Conservation (phyloP, 257 asterid species). For the Eustoma russellianum region DNA sequence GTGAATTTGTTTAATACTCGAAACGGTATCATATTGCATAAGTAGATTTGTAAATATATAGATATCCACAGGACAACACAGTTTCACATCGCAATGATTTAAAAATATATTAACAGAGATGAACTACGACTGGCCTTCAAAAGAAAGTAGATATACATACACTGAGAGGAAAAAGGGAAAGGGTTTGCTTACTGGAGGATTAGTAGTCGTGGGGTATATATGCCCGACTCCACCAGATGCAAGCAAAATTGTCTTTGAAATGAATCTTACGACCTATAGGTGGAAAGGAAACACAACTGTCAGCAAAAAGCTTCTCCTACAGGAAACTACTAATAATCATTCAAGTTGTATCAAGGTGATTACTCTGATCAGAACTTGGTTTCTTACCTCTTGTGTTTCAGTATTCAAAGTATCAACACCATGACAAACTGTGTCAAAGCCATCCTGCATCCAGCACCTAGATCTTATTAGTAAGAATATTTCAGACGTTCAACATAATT, state of each 20-base stretch:
- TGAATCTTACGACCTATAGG: constrained; percentile 78
- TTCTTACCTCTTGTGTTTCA: constrained; percentile 66
- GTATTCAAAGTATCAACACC: constrained; percentile 86
- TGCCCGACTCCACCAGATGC: constrained; percentile 99
- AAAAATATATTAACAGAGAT: no score
- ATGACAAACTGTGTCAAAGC: constrained; percentile 63
- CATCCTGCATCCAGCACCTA: constrained; percentile 52
- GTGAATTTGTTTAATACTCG: no score
- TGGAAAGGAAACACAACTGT: constrained; percentile 6
- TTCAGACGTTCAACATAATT: no score
- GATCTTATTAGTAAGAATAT: constrained; percentile 12
- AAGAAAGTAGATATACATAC: background rate
- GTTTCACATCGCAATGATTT: no score
- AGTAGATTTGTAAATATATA: no score
- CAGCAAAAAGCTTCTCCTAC: background rate
- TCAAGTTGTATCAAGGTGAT: background rate
- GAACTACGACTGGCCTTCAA: background rate
- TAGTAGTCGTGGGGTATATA: constrained; percentile 91
- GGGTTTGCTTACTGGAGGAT: constrained; percentile 60
- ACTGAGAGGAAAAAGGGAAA: constrained; percentile 5
- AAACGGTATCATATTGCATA: no score
- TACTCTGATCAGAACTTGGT: constrained; percentile 5
- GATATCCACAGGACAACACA: no score
- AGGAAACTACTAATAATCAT: constrained; percentile 7
- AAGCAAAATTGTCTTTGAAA: constrained; percentile 82